Percentiles rank a stretch among this genome's conserved stretches.
These are phyloP conservation scores for Plasmodium vinckei DNA, from an alignment of 169 alveolate genomes.

Conservation along the genomic window DNA sequence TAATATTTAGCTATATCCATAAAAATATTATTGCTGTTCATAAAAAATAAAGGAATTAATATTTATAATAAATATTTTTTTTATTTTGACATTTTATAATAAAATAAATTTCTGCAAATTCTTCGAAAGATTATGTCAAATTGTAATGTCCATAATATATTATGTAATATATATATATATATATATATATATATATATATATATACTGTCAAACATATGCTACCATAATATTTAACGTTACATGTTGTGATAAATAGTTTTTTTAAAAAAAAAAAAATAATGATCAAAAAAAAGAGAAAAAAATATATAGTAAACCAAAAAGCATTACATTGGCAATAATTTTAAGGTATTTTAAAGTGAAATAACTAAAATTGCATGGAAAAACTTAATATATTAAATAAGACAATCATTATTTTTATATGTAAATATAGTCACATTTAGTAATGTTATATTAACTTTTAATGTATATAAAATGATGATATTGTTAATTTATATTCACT, in stretches of 20 bases:
- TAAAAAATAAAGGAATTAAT: neutral
- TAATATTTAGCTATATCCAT: neutral
- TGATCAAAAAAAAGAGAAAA: slow-evolving; percentile 40
- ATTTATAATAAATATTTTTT: slow-evolving; percentile 29
- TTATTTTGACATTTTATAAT: slow-evolving; percentile 24
- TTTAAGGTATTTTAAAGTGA: neutral
- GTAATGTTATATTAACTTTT: too few species aligned
- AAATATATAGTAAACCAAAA: slow-evolving; percentile 3
- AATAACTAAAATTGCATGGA: neutral
- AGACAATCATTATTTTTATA: too few species aligned
- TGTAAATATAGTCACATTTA: too few species aligned
- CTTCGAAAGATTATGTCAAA: too few species aligned
- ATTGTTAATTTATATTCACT: too few species aligned
- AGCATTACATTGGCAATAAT: neutral
- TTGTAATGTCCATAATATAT: slow-evolving; percentile 2
- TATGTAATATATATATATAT: slow-evolving; percentile 11
- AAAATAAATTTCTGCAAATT: slow-evolving; percentile 7
- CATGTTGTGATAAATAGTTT: neutral
- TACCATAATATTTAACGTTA: neutral
- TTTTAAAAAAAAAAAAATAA: slow-evolving; percentile 24
- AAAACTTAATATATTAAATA: too few species aligned
- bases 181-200: neutral
- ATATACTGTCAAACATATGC: slow-evolving; percentile 10
- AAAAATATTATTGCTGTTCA: neutral
- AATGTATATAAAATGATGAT: too few species aligned